Evolutionary conservation across 2,329 filamentous ascomycete species (phyloP), one percentile per base, ranked within the genome.

Genomic region (Daldinia eschscholtzii): DNA sequence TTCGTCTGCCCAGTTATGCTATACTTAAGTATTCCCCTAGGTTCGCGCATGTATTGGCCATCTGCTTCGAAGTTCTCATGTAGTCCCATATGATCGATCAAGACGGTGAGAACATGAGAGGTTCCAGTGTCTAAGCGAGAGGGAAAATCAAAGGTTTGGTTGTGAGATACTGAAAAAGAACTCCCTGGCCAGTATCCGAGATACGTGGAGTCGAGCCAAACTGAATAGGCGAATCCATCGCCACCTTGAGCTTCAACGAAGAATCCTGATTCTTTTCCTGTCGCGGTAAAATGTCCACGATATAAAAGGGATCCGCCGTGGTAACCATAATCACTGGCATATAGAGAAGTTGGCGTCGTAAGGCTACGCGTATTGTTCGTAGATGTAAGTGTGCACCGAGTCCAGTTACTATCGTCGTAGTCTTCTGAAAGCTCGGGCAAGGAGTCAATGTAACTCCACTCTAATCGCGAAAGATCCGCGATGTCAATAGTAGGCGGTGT

Each of bases 51-150:
- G 18, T 20, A 13, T 26, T 57, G 35, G 12, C 33, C 13, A 42
- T 30, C 53, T 13, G 23, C 37, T 37, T 57, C 35, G 35, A 30
- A 57, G 12, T 44, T 57, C 10, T 41, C 20, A 42, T 57, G 53
- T 41, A 57, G 20, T 10, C 53, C 35, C 35, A 57, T 57, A 28
- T 57, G 18, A 28, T 57, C 35, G 5, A 57, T 35, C 35, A 39
- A 39, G 13, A 39, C 13, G 35, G 10, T 15, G 35, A 39, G 48
- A n/a, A 13, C 13, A 6, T 39, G 35, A 15, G 35, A 12, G 10
- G 35, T 12, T 39, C 13, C 35, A 39, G 7, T 39, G 4, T 39
- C 9, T 12, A 39, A 39, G 35, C 35, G 35, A 13, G 9, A 39
- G 13, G 35, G 35, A 39, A 39, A 13, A 2, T 13, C 9, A 12